These are phyloP conservation scores for Rauvolfia tetraphylla DNA, from an alignment of 257 asterid species.

Conservation along the genomic window DNA sequence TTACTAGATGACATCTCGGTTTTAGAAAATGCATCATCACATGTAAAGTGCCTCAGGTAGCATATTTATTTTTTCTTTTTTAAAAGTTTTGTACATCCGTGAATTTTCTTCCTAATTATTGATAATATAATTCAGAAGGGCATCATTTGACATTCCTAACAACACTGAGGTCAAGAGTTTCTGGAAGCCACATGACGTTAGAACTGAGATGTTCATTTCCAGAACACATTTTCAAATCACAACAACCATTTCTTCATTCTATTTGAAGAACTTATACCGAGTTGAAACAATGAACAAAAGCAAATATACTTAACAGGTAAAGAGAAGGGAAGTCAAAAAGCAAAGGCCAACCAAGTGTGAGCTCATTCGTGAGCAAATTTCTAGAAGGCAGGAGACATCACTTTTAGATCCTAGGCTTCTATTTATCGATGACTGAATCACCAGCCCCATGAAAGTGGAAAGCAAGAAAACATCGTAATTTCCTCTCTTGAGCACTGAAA, in stretches of 20 bases:
- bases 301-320: not conserved
- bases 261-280: no score
- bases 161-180: not conserved
- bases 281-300: no score
- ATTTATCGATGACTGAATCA: not conserved
- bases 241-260: not conserved
- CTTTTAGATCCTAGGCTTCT: not conserved
- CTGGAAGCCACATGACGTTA: not conserved
- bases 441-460: not conserved
- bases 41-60: not conserved
- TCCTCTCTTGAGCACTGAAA: not conserved
- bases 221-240: no score
- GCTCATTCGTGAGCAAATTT: not conserved
- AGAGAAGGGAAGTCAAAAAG: not conserved
- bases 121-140: not conserved
- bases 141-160: not conserved
- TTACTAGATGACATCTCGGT: not conserved
- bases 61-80: not conserved
- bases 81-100: not conserved
- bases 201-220: not conserved
- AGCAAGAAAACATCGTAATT: not conserved
- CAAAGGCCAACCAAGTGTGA: not conserved
- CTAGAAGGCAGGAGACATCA: not conserved
- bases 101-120: not conserved
- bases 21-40: not conserved